Conservation (phyloP, 129 eudicot genomes). For the Flaveria linearis region DNA sequence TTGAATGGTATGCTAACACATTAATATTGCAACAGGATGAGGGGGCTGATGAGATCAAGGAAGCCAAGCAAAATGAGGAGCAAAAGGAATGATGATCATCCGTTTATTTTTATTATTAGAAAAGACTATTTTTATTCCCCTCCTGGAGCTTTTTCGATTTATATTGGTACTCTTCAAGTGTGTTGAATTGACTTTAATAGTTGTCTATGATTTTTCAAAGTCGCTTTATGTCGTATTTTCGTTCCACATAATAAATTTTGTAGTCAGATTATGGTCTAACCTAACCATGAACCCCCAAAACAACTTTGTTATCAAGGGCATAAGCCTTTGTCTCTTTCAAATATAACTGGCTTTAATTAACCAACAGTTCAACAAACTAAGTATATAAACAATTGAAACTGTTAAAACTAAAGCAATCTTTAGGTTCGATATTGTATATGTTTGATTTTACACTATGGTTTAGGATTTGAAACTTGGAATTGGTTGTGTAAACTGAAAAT, state of each 20-base stretch:
- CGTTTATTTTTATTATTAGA: background rate
- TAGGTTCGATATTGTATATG: too few species aligned
- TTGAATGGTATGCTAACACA: background rate
- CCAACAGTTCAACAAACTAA: too few species aligned
- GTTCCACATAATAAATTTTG: background rate
- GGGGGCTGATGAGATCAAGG: slow-evolving; percentile 73
- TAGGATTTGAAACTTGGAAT: too few species aligned
- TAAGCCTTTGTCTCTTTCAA: too few species aligned
- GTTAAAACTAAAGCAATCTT: too few species aligned
- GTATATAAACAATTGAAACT: too few species aligned
- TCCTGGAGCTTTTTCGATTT: slow-evolving; percentile 12
- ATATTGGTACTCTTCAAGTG: slow-evolving; percentile 1
- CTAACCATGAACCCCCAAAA: background rate
- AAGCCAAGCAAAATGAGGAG: slow-evolving; percentile 56
- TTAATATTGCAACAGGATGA: slow-evolving; percentile 53
- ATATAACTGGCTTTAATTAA: too few species aligned
- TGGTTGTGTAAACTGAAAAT: too few species aligned
- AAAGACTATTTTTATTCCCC: background rate
- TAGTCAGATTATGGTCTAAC: too few species aligned
- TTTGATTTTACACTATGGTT: too few species aligned
- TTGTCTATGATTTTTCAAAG: background rate
- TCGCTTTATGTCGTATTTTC: background rate
- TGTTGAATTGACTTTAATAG: slow-evolving; percentile 20
- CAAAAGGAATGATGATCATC: slow-evolving; percentile 44
- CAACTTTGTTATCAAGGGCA: background rate